Percentiles rank a stretch among this genome's conserved stretches.
phyloP scores from a whole-genome alignment of 2,329 filamentous ascomycete species.

The Onygena corvina region DNA sequence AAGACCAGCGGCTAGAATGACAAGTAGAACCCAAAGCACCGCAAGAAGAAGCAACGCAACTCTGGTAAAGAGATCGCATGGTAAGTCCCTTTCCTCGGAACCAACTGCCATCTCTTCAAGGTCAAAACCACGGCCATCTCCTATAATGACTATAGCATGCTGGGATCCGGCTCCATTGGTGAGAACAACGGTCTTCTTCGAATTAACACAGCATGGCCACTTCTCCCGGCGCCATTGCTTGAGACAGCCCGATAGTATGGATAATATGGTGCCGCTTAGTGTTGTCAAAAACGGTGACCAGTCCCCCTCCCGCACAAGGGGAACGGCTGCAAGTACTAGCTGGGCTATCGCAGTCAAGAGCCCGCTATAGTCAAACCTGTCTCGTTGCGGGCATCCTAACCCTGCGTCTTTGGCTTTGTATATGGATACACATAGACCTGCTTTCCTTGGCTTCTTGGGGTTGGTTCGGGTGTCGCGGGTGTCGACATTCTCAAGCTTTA shows the following conservation, averaged over 20 bases:
- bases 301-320: conserved; percentile 23
- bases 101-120: conserved; percentile 34
- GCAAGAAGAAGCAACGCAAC: conserved; percentile 17
- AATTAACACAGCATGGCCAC: conserved; percentile 27
- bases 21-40: conserved; percentile 31
- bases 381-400: conserved; percentile 7
- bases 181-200: conserved; percentile 25
- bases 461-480: background rate
- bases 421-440: conserved; percentile 9
- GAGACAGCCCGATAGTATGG: conserved; percentile 26
- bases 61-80: background rate
- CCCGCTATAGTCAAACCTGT: conserved; percentile 21
- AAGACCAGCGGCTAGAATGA: conserved; percentile 31
- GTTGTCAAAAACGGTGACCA: conserved; percentile 36
- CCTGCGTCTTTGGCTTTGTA: conserved; percentile 3
- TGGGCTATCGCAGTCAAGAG: conserved; percentile 18
- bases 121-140: conserved; percentile 27
- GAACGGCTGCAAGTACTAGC: conserved; percentile 28
- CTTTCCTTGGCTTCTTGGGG: background rate
- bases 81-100: background rate
- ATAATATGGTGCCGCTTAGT: conserved; percentile 28
- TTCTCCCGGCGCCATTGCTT: conserved; percentile 38
- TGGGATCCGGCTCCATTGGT: conserved; percentile 34
- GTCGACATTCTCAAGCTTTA: background rate
- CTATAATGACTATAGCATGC: conserved; percentile 32